These are phyloP conservation scores for Podaxis sp. DNA, from an alignment of 768 basidiomycete genomes.

Conservation along the genomic window DNA sequence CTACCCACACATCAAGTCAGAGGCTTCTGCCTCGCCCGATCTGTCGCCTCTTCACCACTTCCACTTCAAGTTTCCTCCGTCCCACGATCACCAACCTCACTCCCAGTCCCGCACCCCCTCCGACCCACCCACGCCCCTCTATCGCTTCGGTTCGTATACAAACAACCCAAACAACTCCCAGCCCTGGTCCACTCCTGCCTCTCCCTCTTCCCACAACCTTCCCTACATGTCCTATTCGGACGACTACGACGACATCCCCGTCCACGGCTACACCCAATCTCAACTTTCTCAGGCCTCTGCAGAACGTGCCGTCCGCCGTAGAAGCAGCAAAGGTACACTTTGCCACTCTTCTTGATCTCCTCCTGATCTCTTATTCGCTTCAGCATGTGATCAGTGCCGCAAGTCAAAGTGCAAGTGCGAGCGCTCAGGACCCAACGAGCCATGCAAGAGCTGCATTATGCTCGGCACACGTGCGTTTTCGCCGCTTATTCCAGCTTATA, in stretches of 20 bases:
- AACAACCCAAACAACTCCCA: constrained; percentile 15
- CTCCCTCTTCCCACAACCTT: constrained; percentile 17
- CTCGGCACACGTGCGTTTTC: constrained; percentile 60
- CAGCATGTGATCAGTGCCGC: constrained; percentile 87
- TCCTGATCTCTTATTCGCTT: constrained; percentile 12
- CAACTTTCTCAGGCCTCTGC: constrained; percentile 46
- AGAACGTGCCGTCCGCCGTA: constrained; percentile 60
- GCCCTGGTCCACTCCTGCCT: constrained; percentile 16
- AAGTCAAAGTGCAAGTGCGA: constrained; percentile 93
- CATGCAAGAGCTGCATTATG: constrained; percentile 77
- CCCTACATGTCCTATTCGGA: constrained; percentile 49
- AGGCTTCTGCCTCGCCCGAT: constrained; percentile 43
- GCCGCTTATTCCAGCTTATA: constrained; percentile 9
- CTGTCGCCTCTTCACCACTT: constrained; percentile 38
- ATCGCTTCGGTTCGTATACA: constrained; percentile 31
- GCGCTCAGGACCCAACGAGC: constrained; percentile 54
- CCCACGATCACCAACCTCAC: constrained; percentile 22
- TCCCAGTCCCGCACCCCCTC: constrained; percentile 31
- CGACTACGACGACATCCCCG: constrained; percentile 55
- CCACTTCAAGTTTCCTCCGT: constrained; percentile 35
- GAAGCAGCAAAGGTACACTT: constrained; percentile 72
- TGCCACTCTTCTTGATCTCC: constrained; percentile 2
- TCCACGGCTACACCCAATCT: constrained; percentile 21
- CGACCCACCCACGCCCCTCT: constrained; percentile 30
- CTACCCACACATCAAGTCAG: constrained; percentile 39